Evolutionary conservation across 192 early-diverging fungal genomes (phyloP).

Genomic region (Obelidium mucronatum): DNA sequence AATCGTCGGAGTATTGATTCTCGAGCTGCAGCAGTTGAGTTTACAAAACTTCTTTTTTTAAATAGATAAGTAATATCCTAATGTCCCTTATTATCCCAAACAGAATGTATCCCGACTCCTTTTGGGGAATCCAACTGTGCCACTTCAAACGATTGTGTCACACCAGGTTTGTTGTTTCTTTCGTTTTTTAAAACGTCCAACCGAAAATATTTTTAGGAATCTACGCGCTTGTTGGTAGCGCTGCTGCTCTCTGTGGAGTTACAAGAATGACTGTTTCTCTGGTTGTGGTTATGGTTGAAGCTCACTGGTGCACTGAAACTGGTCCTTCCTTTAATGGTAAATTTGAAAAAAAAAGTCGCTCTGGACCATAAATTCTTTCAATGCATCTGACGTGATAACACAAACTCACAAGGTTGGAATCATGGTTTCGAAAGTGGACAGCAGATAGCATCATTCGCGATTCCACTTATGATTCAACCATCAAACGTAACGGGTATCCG

Average conservation of each 20-base stretch:
- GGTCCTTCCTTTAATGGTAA: conserved; percentile 59
- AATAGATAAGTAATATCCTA: conserved; percentile 38
- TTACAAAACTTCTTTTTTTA: too few relatives aligned
- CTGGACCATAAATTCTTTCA: too few relatives aligned
- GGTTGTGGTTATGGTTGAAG: conserved; percentile 95
- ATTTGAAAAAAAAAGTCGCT: background rate
- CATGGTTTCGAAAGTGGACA: conserved; percentile 65
- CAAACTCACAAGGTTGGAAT: conserved; percentile 39
- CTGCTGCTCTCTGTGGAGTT: conserved; percentile 80
- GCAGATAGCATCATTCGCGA: conserved; percentile 68
- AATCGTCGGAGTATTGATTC: conserved; percentile 77
- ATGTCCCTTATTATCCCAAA: conserved; percentile 29
- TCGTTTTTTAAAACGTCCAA: background rate
- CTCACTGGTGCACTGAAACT: conserved; percentile 89
- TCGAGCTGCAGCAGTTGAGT: conserved; percentile 49
- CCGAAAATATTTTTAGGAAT: conserved; percentile 45
- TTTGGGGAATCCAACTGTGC: conserved; percentile 64
- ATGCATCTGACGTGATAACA: background rate
- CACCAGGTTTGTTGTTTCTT: too few relatives aligned
- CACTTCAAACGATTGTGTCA: conserved; percentile 78
- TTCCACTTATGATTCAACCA: conserved; percentile 75
- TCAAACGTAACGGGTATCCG: conserved; percentile 74
- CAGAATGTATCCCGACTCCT: conserved; percentile 58
- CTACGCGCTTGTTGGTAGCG: conserved; percentile 91
- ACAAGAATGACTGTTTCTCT: conserved; percentile 85